These are phyloP conservation scores for Pichia sporocuriosa DNA, from an alignment of 805 yeast genomes.

Conservation along the genomic window DNA sequence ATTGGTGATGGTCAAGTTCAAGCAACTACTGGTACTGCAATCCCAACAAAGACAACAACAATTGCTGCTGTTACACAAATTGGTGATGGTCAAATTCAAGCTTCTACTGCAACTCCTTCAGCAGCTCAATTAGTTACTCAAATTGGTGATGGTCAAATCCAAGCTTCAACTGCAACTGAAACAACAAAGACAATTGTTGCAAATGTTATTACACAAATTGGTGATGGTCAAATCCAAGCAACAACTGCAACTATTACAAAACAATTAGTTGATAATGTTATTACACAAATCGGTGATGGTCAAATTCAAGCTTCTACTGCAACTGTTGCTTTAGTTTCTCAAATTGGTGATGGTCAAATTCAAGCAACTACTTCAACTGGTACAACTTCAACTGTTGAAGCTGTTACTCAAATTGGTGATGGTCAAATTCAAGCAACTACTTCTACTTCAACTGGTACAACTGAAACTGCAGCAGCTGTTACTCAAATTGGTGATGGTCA, in stretches of 20 bases:
- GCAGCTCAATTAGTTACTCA: slow-evolving; percentile 9
- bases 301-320: slow-evolving; percentile 23
- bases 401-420: slow-evolving; percentile 37
- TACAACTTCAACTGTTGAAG: slow-evolving; percentile 28
- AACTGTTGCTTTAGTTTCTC: slow-evolving; percentile 22
- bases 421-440: slow-evolving; percentile 50
- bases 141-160: slow-evolving; percentile 24
- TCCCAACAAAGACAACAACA: slow-evolving; percentile 23
- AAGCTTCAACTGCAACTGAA: slow-evolving; percentile 25
- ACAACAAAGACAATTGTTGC: slow-evolving; percentile 25
- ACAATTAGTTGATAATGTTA: slow-evolving; percentile 30
- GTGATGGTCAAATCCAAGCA: slow-evolving; percentile 40
- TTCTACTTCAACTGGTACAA: slow-evolving; percentile 12
- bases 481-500: slow-evolving; percentile 35
- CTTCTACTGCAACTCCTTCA: slow-evolving; percentile 19
- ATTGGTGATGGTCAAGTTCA: slow-evolving; percentile 25
- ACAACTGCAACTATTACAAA: slow-evolving; percentile 30
- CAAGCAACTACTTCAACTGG: slow-evolving; percentile 28
- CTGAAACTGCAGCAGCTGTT: slow-evolving; percentile 26
- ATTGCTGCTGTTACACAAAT: slow-evolving; percentile 29
- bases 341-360: slow-evolving; percentile 25
- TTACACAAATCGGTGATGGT: slow-evolving; percentile 53
- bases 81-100: slow-evolving; percentile 42
- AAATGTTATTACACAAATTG: slow-evolving; percentile 35
- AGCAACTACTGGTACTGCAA: slow-evolving; percentile 29